Conservation (phyloP, 2,329 filamentous ascomycete genomes). For the Sordariomycetes sp. region DNA sequence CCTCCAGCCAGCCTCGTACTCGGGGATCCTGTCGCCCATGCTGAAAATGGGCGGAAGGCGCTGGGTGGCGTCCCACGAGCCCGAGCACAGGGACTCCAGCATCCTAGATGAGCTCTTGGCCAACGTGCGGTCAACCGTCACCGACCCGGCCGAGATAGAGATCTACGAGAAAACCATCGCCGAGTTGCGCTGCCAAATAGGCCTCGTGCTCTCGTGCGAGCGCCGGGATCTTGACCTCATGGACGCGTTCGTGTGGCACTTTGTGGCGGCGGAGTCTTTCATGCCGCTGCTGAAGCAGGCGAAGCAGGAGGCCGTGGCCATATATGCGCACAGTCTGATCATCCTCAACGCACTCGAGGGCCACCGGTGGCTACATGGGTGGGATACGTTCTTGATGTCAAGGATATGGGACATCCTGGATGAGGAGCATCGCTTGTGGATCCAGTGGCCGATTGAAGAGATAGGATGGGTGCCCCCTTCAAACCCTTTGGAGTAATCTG, state of each 20-base stretch:
- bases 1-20: slow-evolving; percentile 1
- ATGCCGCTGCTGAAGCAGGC: slow-evolving; percentile 19
- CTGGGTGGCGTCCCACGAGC: neutral
- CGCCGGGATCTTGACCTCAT: slow-evolving; percentile 18
- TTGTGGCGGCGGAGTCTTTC: slow-evolving; percentile 21
- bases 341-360: slow-evolving; percentile 17
- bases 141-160: no score
- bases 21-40: neutral
- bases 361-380: slow-evolving; percentile 26
- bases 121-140: no score
- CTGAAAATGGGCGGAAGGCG: neutral
- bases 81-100: slow-evolving; percentile 14
- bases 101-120: slow-evolving; percentile 22
- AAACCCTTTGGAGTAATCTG: no score
- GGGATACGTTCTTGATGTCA: slow-evolving; percentile 20
- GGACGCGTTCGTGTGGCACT: slow-evolving; percentile 29
- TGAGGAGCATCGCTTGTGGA: slow-evolving; percentile 23
- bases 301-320: slow-evolving; percentile 19
- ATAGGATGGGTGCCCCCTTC: slow-evolving; percentile 12
- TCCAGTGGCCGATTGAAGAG: slow-evolving; percentile 10
- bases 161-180: no score
- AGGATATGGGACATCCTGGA: slow-evolving; percentile 21
- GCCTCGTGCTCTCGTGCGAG: neutral
- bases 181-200: no score
- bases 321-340: slow-evolving; percentile 23